Conservation (phyloP, 257 asterid genomes). For the Parsonsia alboflavescens region DNA sequence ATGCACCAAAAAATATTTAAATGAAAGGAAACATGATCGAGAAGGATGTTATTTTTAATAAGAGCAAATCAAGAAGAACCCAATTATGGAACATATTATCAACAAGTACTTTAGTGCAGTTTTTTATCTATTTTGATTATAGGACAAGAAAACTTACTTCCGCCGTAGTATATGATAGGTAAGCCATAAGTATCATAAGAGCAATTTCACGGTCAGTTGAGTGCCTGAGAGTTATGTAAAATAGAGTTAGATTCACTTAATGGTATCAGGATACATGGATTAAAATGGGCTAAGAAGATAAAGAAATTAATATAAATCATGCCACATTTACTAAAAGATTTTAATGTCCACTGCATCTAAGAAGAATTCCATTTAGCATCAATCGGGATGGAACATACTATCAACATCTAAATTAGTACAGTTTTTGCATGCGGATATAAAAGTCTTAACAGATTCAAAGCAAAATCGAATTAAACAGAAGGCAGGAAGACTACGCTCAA, state of each 20-base stretch:
- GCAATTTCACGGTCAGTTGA: constrained; percentile 74
- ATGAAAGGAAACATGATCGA: background rate
- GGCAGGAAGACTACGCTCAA: background rate
- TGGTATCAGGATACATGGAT: background rate
- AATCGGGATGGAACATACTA: too few species aligned
- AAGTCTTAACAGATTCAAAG: background rate
- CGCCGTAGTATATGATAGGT: constrained; percentile 61
- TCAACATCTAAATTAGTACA: too few species aligned
- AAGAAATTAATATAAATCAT: background rate
- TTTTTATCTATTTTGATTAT: too few species aligned
- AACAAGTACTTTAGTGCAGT: too few species aligned
- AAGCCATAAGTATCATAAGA: constrained; percentile 82
- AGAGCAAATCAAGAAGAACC: background rate
- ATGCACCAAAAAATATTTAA: background rate
- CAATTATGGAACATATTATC: too few species aligned
- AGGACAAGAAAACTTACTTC: constrained; percentile 40
- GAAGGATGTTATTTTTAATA: background rate
- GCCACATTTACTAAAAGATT: background rate
- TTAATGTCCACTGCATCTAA: background rate
- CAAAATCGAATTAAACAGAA: constrained; percentile 3
- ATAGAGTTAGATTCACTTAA: background rate
- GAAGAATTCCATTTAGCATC: background rate
- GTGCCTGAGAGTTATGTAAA: constrained; percentile 45
- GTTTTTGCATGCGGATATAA: too few species aligned
- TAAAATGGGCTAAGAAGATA: background rate